Evolutionary conservation across 2,329 filamentous ascomycete genomes (phyloP).

Genomic region (Alternaria triticina): DNA sequence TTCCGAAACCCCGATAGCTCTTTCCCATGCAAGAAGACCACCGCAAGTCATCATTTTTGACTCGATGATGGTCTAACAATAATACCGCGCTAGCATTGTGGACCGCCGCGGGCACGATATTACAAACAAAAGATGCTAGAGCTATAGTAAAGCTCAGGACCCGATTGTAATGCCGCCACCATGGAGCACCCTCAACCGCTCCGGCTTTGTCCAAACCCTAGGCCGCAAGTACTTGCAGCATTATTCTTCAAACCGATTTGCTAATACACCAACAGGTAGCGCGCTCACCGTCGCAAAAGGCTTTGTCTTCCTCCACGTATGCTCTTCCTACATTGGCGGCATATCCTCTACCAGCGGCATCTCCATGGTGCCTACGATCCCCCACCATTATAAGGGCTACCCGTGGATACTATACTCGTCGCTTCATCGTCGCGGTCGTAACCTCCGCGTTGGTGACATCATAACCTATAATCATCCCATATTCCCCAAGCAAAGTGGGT

Average conservation of each 20-base stretch:
- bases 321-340: slow-evolving; percentile 63
- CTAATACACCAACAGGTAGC: slow-evolving; percentile 14
- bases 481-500: slow-evolving; percentile 61
- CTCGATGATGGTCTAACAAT: neutral
- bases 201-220: slow-evolving; percentile 6
- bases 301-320: slow-evolving; percentile 43
- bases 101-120: neutral
- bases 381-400: slow-evolving; percentile 18
- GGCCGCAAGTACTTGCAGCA: neutral
- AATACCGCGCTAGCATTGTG: neutral
- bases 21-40: neutral
- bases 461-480: slow-evolving; percentile 80
- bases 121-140: slow-evolving; percentile 13
- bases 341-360: slow-evolving; percentile 70
- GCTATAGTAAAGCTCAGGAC: slow-evolving; percentile 18
- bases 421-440: slow-evolving; percentile 61
- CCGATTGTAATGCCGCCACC: slow-evolving; percentile 26
- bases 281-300: slow-evolving; percentile 19
- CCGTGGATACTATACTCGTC: slow-evolving; percentile 36
- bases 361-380: slow-evolving; percentile 88
- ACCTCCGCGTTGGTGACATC: slow-evolving; percentile 78
- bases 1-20: neutral
- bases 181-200: slow-evolving; percentile 22
- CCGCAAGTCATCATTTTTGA: neutral
- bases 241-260: neutral